Base-by-base conservation (phyloP, 1,284 basidiomycete species). In the Cutaneotrichosporon spelunceum region DNA sequence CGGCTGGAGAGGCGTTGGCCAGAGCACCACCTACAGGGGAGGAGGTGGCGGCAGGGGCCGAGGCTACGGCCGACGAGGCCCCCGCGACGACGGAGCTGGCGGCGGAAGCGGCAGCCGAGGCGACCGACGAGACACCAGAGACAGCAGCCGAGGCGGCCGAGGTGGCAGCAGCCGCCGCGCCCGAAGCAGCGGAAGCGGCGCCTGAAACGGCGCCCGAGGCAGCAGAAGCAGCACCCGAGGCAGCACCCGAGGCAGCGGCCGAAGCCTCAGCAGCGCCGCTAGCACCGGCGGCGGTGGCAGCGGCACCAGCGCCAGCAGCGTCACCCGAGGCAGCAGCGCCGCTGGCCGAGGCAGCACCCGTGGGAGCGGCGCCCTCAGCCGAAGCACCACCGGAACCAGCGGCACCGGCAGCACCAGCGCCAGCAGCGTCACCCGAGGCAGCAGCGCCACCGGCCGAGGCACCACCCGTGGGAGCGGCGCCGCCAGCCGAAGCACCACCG, bases 391-490 rank as follows among this genome's bases (percentile, higher is more conserved):
- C 45, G 48, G 26, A 29, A 49, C 60, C 56, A n/a, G 44, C 36
- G 36, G 53, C 54, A 45, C 47, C 47, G 13, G 21, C 45, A n/a
- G 30, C 53, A 24, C 11, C 47, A 23, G 55, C 33, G 49, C 36
- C 50, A 42, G 54, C 36, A 14, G 36, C 44, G 14, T 45, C 39
- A 33, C 52, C 30, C 27, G 50, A 3, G 36, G 47, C 48, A 26
- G 29, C 53, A 34, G 44, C 16, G 21, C 44, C 48, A 16, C n/a
- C 30, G 16, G 36, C 54, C 45, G 33, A 49, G 23, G 16, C 56
- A 29, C 36, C 23, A 30, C 33, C 59, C 23, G 13, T 16, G 23
- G n/a, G n/a, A n/a, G 34, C 45, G 42, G 64, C 24, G 70, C 74
- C 19, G 55, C 70, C 52, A 45, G 45, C 50, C 33, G 52, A 24